Evolutionary conservation across 2,329 filamentous ascomycete genomes (phyloP).

Genomic region (Pseudopithomyces chartarum): DNA sequence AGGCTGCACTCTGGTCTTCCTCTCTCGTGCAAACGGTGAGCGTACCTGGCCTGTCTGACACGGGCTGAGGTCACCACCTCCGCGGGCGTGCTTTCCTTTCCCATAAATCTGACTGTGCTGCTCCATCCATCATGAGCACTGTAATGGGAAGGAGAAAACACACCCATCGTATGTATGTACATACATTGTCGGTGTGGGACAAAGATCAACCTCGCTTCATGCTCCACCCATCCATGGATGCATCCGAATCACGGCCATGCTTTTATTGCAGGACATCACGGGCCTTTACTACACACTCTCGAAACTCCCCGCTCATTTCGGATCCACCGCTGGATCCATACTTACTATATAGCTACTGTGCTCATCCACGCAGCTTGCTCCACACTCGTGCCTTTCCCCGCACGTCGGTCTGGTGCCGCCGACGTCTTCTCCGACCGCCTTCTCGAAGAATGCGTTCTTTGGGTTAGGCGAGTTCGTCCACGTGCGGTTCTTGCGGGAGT

Average conservation of each 20-base stretch:
- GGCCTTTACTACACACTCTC: not conserved
- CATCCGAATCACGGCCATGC: not conserved
- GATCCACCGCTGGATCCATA: not conserved
- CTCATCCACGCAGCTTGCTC: not conserved
- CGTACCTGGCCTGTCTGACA: not conserved
- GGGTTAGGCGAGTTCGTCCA: no score
- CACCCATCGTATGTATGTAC: no score
- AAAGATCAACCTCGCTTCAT: not conserved
- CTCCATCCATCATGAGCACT: no score
- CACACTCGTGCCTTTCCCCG: not conserved
- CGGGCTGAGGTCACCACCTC: not conserved
- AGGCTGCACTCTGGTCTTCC: not conserved
- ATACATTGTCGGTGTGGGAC: no score
- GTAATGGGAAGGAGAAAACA: no score
- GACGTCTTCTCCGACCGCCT: not conserved
- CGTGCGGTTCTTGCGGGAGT: no score
- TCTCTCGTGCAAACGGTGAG: not conserved
- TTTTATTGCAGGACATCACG: not conserved
- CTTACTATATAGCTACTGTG: not conserved
- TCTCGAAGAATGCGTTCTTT: not conserved
- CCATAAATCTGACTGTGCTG: no score
- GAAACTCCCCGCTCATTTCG: not conserved
- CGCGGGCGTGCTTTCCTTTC: no score
- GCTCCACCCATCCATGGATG: not conserved
- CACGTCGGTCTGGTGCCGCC: not conserved